These are phyloP conservation scores for Hyphopichia fennica DNA, from an alignment of 1,139 yeast species.

Conservation along the genomic window DNA sequence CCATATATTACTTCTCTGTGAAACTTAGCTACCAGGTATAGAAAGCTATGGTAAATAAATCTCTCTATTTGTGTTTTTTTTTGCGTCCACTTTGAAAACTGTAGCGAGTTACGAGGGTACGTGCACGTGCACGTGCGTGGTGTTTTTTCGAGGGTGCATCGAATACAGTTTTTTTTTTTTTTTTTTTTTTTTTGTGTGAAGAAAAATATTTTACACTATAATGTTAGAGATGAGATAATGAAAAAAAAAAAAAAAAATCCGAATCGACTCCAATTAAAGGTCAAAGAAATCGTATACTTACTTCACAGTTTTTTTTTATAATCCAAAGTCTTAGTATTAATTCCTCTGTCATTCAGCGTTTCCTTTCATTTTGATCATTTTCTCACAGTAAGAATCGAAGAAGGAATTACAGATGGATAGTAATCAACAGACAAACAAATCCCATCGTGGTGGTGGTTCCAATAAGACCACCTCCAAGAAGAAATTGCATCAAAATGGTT, in stretches of 20 bases:
- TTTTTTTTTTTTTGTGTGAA: background rate
- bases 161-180: background rate
- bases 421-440: constrained; percentile 54
- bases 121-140: background rate
- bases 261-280: too few relatives aligned
- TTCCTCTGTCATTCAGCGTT: too few relatives aligned
- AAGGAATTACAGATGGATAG: constrained; percentile 19
- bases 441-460: constrained; percentile 56
- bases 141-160: background rate
- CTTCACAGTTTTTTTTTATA: too few relatives aligned
- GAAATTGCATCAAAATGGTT: constrained; percentile 88
- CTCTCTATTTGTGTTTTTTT: background rate
- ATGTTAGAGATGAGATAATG: background rate
- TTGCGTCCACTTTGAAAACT: background rate
- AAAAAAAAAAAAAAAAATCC: background rate
- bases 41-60: background rate
- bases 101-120: background rate
- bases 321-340: too few relatives aligned
- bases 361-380: too few relatives aligned
- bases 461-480: constrained; percentile 70
- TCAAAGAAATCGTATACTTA: too few relatives aligned
- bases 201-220: too few relatives aligned
- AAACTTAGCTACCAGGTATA: background rate
- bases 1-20: background rate
- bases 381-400: too few relatives aligned